Base-by-base conservation (phyloP, 805 yeast genomes). In the Candida endomychidarum region DNA sequence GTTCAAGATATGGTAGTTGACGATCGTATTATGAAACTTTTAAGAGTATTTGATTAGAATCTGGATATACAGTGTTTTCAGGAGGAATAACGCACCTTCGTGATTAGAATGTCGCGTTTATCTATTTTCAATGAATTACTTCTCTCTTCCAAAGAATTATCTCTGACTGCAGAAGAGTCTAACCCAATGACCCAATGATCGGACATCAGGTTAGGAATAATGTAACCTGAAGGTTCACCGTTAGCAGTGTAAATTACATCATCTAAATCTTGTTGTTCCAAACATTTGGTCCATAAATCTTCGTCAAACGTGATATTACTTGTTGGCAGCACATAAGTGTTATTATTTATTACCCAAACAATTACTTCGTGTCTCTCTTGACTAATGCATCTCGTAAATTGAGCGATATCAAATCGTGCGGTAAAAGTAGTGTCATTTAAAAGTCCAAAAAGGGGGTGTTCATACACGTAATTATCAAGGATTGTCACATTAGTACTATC, bases 1-100 rank as follows among this genome's bases (percentile, higher is more conserved):
- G 80, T 83, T 40, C 80, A 80, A 54, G 90, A 83, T 19, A 65
- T 90, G 34, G 67, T 57, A 6, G 77, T 77, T 20, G 98, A 91
- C 56, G 78, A 77, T 7, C 68, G 96, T 44, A 78, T 91, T 12
- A 60, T 74, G 8, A 57, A 62, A 17, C 61, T 77, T 40, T 57
- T 87, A 59, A 65, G 69, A 47, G 79, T 78, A 7, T 80, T 52
- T 48, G 70, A 65, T 23, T 20, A 20, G 23, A 20, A 9, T 7
- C 23, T 20, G n/a, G n/a, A n/a, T n/a, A n/a, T 11, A 11, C 26
- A 23, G 26, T 11, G 26, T 20, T 20, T 20, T 20, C 22, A 20
- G 22, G 22, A 20, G 5, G 22, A 20, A 20, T 20, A 20, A 8
- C 22, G 22, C 22, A 20, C 22, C 22, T 20, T 20, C 22, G 22